Conservation (phyloP, 192 early-diverging fungal species). For the Diversispora epigaea region DNA sequence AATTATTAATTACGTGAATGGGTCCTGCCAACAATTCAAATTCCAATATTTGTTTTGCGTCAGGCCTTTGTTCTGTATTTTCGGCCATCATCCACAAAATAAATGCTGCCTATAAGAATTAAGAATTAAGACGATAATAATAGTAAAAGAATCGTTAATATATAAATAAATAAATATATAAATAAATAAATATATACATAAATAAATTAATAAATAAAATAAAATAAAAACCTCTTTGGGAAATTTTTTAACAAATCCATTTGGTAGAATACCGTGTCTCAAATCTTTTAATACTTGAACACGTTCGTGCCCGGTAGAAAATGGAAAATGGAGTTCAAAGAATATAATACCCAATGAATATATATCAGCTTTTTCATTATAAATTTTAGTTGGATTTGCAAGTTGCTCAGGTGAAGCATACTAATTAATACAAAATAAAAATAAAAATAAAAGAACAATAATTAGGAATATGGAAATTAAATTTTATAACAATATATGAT, state of each 20-base stretch:
- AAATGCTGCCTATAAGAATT: slow-evolving; percentile 60
- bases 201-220: neutral
- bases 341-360: slow-evolving; percentile 96
- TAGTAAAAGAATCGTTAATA: too few species aligned
- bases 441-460: neutral
- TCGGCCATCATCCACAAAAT: slow-evolving; percentile 81
- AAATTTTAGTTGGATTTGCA: slow-evolving; percentile 47
- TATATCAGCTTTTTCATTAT: slow-evolving; percentile 85
- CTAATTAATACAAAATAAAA: slow-evolving; percentile 24
- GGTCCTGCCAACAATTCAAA: slow-evolving; percentile 52
- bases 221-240: slow-evolving; percentile 63
- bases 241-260: slow-evolving; percentile 62
- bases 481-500: neutral
- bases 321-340: slow-evolving; percentile 90
- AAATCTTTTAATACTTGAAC: slow-evolving; percentile 64
- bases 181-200: too few species aligned
- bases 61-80: slow-evolving; percentile 70
- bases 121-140: neutral
- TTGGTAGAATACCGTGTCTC: slow-evolving; percentile 66
- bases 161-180: too few species aligned
- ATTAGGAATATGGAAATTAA: neutral
- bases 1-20: slow-evolving; percentile 8
- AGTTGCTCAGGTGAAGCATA: slow-evolving; percentile 88
- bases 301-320: slow-evolving; percentile 90
- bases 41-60: slow-evolving; percentile 66